A percentile compares a stretch with the other conserved stretches of the same genome.
phyloP scores from a whole-genome alignment of 2,329 filamentous ascomycete species.

The Talaromyces amestolkiae region DNA sequence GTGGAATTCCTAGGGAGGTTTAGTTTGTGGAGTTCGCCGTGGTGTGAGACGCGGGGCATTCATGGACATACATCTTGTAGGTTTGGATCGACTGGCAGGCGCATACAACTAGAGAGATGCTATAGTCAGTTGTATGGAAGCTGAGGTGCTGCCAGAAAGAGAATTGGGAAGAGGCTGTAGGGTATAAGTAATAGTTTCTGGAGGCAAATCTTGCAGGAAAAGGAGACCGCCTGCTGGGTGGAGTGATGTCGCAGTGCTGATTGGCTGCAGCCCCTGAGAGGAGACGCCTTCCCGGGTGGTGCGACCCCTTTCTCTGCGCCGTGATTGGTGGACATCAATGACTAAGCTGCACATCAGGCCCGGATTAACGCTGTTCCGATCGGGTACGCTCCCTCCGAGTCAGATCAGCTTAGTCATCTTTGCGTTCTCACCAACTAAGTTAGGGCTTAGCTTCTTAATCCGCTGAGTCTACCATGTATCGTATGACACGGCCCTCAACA shows the following conservation, averaged over 20 bases:
- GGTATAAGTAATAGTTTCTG: slow-evolving; percentile 3
- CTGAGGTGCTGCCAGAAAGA: not conserved
- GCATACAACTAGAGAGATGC: not conserved
- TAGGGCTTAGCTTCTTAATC: too few species aligned
- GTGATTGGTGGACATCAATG: not conserved
- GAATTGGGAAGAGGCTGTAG: not conserved
- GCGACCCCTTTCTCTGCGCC: not conserved
- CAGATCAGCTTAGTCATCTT: not conserved
- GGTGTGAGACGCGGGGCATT: not conserved
- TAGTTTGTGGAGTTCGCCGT: not conserved
- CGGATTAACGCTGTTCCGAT: not conserved
- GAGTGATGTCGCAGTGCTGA: not conserved
- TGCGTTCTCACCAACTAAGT: too few species aligned
- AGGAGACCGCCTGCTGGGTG: slow-evolving; percentile 9
- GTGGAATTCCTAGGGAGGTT: slow-evolving; percentile 45
- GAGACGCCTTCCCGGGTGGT: slow-evolving; percentile 8
- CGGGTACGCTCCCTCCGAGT: not conserved
- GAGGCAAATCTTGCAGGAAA: slow-evolving; percentile 14
- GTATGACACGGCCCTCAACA: not conserved
- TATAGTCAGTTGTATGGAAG: not conserved
- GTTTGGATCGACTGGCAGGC: not conserved
- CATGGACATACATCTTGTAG: slow-evolving; percentile 4
- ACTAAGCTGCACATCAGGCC: slow-evolving; percentile 1
- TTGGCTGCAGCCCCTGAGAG: slow-evolving; percentile 9
- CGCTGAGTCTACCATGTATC: not conserved